These are phyloP conservation scores for Fusarium sp. DNA, from an alignment of 2,329 filamentous ascomycete species.

Conservation along the genomic window DNA sequence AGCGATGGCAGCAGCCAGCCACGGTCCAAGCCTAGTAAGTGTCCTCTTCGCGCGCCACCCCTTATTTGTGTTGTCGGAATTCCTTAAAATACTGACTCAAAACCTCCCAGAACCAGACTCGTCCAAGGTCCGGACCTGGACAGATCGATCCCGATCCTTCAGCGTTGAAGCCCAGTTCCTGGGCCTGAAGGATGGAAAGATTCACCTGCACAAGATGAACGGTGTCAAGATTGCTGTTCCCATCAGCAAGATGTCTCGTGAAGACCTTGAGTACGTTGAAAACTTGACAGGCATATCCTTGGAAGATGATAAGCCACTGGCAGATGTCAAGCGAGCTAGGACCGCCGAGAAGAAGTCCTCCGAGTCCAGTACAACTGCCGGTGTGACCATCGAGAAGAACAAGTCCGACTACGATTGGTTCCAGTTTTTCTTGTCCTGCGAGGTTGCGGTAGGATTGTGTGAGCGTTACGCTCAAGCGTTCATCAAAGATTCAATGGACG, in stretches of 20 bases:
- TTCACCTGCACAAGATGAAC: slow-evolving; percentile 97
- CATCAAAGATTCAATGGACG: slow-evolving; percentile 90
- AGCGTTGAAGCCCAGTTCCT: slow-evolving; percentile 98
- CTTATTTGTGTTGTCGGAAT: background rate
- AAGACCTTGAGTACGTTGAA: slow-evolving; percentile 96
- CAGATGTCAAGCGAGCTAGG: slow-evolving; percentile 73
- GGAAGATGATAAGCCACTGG: slow-evolving; percentile 92
- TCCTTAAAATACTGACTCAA: slow-evolving; percentile 17
- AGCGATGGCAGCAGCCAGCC: slow-evolving; percentile 61
- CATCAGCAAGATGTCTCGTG: slow-evolving; percentile 91
- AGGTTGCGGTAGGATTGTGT: slow-evolving; percentile 90
- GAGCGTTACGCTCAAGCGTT: slow-evolving; percentile 94
- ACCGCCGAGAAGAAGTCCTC: slow-evolving; percentile 42
- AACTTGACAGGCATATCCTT: slow-evolving; percentile 83
- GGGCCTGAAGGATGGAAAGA: slow-evolving; percentile 92
- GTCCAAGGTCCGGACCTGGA: slow-evolving; percentile 88
- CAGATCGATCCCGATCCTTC: slow-evolving; percentile 92
- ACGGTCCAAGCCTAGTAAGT: slow-evolving; percentile 75
- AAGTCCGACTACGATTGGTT: slow-evolving; percentile 96
- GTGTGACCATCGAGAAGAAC: slow-evolving; percentile 67
- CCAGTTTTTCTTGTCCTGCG: slow-evolving; percentile 93
- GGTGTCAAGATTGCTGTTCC: slow-evolving; percentile 98
- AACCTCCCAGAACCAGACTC: slow-evolving; percentile 74
- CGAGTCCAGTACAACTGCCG: slow-evolving; percentile 52
- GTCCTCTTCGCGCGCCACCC: background rate